Evolutionary conservation across 192 early-diverging fungal genomes (phyloP).

Genomic region (Chytriomyces sp.): DNA sequence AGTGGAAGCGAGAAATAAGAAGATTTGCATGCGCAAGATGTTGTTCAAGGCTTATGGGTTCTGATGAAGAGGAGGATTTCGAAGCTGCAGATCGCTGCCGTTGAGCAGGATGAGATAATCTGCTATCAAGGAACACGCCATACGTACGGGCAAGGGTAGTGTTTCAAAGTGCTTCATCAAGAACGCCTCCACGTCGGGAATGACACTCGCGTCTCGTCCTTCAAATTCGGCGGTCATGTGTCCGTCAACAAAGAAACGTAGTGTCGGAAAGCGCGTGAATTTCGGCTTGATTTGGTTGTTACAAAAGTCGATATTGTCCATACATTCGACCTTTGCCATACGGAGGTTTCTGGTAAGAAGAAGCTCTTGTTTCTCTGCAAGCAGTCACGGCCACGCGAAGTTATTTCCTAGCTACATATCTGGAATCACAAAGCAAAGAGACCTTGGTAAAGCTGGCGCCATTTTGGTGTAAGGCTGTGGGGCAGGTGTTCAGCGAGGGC

Average conservation of each 20-base stretch:
- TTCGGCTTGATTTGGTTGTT: neutral
- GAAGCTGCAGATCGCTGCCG: too few species aligned
- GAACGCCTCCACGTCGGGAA: neutral
- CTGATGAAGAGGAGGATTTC: neutral
- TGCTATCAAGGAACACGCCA: too few species aligned
- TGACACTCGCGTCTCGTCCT: neutral
- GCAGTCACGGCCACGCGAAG: too few species aligned
- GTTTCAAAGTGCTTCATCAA: neutral
- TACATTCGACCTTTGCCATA: constrained; percentile 18
- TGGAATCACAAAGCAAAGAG: too few species aligned
- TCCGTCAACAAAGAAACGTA: neutral
- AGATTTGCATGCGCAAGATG: neutral
- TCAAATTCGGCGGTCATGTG: neutral
- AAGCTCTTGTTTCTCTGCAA: neutral
- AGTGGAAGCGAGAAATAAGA: neutral
- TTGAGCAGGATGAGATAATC: too few species aligned
- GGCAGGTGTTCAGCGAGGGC: neutral
- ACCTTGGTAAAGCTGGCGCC: constrained; percentile 1
- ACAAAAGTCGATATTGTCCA: neutral
- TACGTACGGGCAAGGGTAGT: neutral
- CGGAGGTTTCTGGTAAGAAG: neutral
- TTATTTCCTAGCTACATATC: too few species aligned
- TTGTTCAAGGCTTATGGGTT: neutral
- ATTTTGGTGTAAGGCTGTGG: constrained; percentile 17
- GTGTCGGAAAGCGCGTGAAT: neutral